A percentile compares a stretch with the other conserved stretches of the same genome.
Evolutionary conservation across 106 monocot genomes (phyloP).

Genomic region (Ottelia alismoides): DNA sequence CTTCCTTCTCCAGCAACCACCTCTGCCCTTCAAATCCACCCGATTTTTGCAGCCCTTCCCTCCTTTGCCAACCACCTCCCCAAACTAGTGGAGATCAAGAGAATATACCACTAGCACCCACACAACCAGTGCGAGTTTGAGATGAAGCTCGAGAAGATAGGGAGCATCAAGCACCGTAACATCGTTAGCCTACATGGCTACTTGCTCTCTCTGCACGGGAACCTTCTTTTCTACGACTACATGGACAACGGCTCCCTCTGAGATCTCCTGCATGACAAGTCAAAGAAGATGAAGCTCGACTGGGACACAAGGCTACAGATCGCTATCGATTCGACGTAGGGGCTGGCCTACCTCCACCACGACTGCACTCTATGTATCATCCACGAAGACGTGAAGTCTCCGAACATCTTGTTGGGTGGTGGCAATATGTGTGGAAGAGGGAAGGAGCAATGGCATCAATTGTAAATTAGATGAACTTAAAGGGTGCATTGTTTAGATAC

Average conservation of each 20-base stretch:
- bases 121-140: conserved; percentile 78
- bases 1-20: no score
- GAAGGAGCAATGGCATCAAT: no score
- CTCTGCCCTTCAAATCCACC: no score
- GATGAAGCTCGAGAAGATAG: conserved; percentile 76
- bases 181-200: conserved; percentile 90
- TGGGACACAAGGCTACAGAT: conserved; percentile 91
- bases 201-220: conserved; percentile 79
- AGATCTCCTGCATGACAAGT: conserved; percentile 91
- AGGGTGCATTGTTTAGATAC: no score
- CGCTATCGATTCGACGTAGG: conserved; percentile 86
- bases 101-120: conserved; percentile 50
- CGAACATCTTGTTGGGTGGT: conserved; percentile 89
- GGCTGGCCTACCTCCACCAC: conserved; percentile 87
- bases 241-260: conserved; percentile 99
- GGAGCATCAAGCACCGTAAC: conserved; percentile 86
- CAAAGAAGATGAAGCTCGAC: conserved; percentile 89
- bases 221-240: conserved; percentile 96
- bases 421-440: no score
- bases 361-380: conserved; percentile 84
- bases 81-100: conserved; percentile 69
- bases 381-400: conserved; percentile 89
- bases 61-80: no score
- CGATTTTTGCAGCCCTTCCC: no score
- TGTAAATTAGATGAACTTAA: no score